phyloP scores from a whole-genome alignment of 495 filamentous ascomycete species.

The Pyrenula massariospora region DNA sequence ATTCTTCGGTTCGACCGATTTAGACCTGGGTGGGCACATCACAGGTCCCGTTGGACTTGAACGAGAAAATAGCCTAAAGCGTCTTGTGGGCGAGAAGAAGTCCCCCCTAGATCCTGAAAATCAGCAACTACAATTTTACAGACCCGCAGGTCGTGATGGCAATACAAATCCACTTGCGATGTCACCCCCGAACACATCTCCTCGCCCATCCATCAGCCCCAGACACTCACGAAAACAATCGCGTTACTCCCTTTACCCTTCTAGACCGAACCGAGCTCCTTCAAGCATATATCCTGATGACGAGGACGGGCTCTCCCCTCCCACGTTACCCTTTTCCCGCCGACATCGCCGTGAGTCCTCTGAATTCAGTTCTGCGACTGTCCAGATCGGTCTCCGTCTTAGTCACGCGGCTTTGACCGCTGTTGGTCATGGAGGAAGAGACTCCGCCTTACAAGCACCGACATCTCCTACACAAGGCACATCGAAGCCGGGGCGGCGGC shows the following conservation, averaged over 20 bases:
- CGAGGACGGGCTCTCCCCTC: constrained; percentile 3
- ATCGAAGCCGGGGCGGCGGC: background rate
- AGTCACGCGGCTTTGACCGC: constrained; percentile 1
- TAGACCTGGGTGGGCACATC: constrained; percentile 12
- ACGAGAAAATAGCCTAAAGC: background rate
- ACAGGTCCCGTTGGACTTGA: constrained; percentile 1
- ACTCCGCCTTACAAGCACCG: background rate
- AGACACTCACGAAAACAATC: background rate
- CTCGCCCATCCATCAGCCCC: background rate
- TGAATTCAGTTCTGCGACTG: constrained; percentile 19
- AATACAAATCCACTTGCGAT: background rate
- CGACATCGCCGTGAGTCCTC: constrained; percentile 20
- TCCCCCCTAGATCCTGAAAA: background rate
- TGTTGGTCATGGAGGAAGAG: background rate
- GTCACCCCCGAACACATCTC: background rate
- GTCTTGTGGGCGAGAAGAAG: background rate
- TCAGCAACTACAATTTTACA: background rate
- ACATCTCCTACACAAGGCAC: background rate
- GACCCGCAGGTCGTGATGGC: background rate
- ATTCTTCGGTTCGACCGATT: constrained; percentile 18
- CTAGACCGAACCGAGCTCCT: constrained; percentile 5
- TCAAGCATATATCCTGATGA: constrained; percentile 6
- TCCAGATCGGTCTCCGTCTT: constrained; percentile 26
- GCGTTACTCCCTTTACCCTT: constrained; percentile 6
- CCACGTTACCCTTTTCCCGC: constrained; percentile 3